A percentile compares a stretch with the other conserved stretches of the same genome.
Evolutionary conservation across 371 early-diverging fungal genomes (phyloP).

Genomic region (Rhizopus sp.): DNA sequence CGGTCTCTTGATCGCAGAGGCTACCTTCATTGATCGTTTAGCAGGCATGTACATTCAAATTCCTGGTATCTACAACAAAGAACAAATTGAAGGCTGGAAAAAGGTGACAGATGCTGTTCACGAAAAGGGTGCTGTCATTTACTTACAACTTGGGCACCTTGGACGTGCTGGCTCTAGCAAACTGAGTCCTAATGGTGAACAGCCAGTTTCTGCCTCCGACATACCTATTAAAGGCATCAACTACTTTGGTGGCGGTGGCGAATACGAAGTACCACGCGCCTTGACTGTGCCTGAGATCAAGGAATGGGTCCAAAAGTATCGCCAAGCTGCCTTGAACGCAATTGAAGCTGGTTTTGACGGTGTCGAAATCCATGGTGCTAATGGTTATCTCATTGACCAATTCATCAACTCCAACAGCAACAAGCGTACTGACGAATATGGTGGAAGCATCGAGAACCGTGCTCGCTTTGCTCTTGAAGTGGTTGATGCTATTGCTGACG

Average conservation of each 20-base stretch:
- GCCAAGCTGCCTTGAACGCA: constrained; percentile 42
- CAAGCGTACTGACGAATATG: constrained; percentile 57
- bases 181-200: constrained; percentile 11
- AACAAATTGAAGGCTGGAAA: constrained; percentile 60
- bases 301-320: constrained; percentile 60
- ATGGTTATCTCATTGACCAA: constrained; percentile 67
- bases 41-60: constrained; percentile 38
- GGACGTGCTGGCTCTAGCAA: constrained; percentile 21
- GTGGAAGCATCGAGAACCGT: constrained; percentile 76
- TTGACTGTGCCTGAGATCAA: constrained; percentile 65
- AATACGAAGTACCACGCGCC: constrained; percentile 40
- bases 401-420: constrained; percentile 62
- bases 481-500: constrained; percentile 48
- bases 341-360: constrained; percentile 65
- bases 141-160: constrained; percentile 57
- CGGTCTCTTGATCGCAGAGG: constrained; percentile 60
- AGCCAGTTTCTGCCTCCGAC: constrained; percentile 13
- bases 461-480: constrained; percentile 65
- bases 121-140: constrained; percentile 52
- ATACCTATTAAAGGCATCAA: constrained; percentile 11
- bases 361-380: constrained; percentile 71
- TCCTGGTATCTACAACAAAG: constrained; percentile 49
- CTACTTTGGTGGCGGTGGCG: neutral
- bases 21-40: constrained; percentile 41
- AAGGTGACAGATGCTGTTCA: constrained; percentile 59